Evolutionary conservation across 2,329 filamentous ascomycete species (phyloP).

Genomic region (Aspergillus sp.): DNA sequence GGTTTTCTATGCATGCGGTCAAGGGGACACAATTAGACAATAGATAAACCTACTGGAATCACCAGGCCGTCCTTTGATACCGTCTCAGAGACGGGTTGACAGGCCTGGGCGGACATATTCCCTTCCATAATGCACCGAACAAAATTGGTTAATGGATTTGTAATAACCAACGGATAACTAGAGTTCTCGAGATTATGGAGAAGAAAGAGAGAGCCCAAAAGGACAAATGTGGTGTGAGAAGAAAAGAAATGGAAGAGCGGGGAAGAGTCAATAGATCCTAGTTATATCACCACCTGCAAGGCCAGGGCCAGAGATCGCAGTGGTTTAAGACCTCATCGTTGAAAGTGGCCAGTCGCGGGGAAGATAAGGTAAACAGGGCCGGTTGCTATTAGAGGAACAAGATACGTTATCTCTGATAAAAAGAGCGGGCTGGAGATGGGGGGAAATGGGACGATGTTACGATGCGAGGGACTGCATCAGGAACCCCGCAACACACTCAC

Average conservation of each 20-base stretch:
- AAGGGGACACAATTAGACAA: not conserved
- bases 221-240: not conserved
- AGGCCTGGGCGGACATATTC: conserved; percentile 20
- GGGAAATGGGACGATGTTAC: not conserved
- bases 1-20: not conserved
- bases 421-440: not conserved
- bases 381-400: not conserved
- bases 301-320: not conserved
- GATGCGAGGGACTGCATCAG: not conserved
- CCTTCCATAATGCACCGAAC: conserved; percentile 15
- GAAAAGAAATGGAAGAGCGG: not conserved
- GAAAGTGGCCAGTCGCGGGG: not conserved
- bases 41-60: conserved; percentile 37
- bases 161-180: too few species aligned
- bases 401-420: conserved; percentile 1
- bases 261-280: not conserved
- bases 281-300: conserved; percentile 1
- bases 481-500: not conserved
- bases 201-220: not conserved
- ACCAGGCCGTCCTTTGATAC: conserved; percentile 46
- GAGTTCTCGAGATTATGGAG: not conserved
- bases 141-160: not conserved
- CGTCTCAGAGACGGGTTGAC: conserved; percentile 28
- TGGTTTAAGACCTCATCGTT: not conserved
- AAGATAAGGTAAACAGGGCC: not conserved